Evolutionary conservation across 305 asterid species (phyloP), one percentile per base, ranked within the genome.

Genomic region (Fraxinus dipetala): DNA sequence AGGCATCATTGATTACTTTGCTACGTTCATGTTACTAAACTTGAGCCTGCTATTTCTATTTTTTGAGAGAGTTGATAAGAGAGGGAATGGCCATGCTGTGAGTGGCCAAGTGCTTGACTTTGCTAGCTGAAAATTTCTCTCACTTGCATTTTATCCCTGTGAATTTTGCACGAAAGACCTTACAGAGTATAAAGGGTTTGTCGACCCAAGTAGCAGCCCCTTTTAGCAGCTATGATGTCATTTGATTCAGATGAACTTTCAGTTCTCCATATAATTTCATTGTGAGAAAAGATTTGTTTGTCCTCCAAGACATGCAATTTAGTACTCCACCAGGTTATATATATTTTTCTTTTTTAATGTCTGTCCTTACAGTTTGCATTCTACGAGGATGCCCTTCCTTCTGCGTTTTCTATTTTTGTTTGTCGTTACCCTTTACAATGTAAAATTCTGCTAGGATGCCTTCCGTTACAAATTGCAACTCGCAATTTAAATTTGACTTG

Each of bases 401-500:
- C 48, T 11, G 22, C 56, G 40, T 83, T 80, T 54, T 43, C 26
- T 78, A 8, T 80, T 72, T 34, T 54, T 81, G 77, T 65, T 18
- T 72, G 18, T 30, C 51, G 65, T 40, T 73, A 43, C 75, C 75
- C 36, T 76, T 16, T 80, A 28, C 80, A 70, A 26, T 82, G 40
- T 54, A 67, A 76, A 72, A 20, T 80, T 67, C 78, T 77, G 26
- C 54, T 81, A 22, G 34, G 83, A 69, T 67, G 36, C 74, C 73
- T 3, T 26, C n/a, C 0, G 31, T 59, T 59, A 1, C 70, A 59
- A 59, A 11, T 65, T 65, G 34, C 35, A 59, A 9, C n/a, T 56
- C n/a, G 67, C 28, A 56, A 5, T 65, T 65, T 24, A 26, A 26
- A 24, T 24, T 26, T 65, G 16, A 10, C 38, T 67, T 67, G 18